These are phyloP conservation scores for Panicum miliaceum DNA, from an alignment of 176 grass and related monocot genomes.

Conservation along the genomic window DNA sequence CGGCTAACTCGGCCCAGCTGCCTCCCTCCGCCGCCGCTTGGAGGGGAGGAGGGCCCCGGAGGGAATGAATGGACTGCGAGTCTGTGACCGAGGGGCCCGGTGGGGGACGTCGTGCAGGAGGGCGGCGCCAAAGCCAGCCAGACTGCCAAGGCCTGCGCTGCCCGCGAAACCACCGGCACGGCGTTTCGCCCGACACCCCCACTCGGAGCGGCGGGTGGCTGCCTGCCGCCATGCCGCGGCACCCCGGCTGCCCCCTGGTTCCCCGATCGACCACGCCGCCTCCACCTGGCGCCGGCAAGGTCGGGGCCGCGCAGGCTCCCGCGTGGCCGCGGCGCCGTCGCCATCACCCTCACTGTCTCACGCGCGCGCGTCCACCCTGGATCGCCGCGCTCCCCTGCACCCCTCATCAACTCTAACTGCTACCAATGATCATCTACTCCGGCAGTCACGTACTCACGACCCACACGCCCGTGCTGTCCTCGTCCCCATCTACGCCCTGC, in stretches of 20 bases:
- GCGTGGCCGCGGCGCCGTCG: not conserved
- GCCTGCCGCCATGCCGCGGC: slow-evolving; percentile 1
- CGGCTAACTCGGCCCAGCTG: no score
- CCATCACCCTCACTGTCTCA: not conserved
- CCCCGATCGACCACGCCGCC: slow-evolving; percentile 17
- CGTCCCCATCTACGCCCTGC: no score
- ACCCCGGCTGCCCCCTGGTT: slow-evolving; percentile 10
- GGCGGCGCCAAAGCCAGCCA: slow-evolving; percentile 28
- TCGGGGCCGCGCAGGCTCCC: not conserved
- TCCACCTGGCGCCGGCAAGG: not conserved
- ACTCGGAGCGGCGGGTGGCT: slow-evolving; percentile 1
- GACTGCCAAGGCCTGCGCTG: slow-evolving; percentile 1
- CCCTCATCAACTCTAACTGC: not conserved
- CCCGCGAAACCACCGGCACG: slow-evolving; percentile 27
- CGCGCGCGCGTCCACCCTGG: slow-evolving; percentile 24
- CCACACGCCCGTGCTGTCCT: not conserved
- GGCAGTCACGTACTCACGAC: not conserved
- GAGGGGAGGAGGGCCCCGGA: no score
- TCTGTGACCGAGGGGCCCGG: no score
- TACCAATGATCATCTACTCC: not conserved
- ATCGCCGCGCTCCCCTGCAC: not conserved
- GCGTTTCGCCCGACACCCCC: not conserved
- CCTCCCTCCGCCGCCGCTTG: no score
- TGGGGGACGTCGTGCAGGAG: not conserved
- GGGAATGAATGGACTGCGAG: no score